Conservation (phyloP, 2,329 filamentous ascomycete genomes). For the Colletotrichum truncatum region DNA sequence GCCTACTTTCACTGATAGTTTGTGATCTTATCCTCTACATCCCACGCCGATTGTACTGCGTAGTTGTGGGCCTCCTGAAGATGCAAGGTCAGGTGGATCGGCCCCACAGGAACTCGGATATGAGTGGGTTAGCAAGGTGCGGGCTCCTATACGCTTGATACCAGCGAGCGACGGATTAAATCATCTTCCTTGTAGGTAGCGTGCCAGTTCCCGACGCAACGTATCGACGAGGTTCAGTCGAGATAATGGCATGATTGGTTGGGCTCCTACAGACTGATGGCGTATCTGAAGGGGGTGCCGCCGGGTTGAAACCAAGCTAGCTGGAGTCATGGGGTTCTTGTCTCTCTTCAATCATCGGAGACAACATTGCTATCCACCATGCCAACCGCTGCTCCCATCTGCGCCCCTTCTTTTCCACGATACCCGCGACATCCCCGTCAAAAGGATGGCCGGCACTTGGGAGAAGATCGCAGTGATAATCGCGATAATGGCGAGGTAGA, state of each 20-base stretch:
- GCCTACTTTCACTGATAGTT: slow-evolving; percentile 8
- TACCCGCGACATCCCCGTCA: slow-evolving; percentile 16
- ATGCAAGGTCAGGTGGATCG: not conserved
- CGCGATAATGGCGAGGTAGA: not conserved
- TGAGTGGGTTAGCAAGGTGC: not conserved
- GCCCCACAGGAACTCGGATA: slow-evolving; percentile 5
- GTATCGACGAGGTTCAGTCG: not conserved
- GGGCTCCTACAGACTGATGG: slow-evolving; percentile 7
- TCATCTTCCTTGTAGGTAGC: slow-evolving; percentile 13
- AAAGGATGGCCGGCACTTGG: slow-evolving; percentile 12
- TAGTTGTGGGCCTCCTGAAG: slow-evolving; percentile 5
- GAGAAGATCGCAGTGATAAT: slow-evolving; percentile 8
- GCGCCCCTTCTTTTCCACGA: not conserved
- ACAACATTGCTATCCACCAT: slow-evolving; percentile 5
- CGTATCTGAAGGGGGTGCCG: slow-evolving; percentile 24
- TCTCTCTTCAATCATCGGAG: slow-evolving; percentile 25
- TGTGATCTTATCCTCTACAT: not conserved
- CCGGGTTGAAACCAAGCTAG: slow-evolving; percentile 27
- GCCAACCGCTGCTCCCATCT: not conserved
- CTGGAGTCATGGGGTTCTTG: slow-evolving; percentile 29
- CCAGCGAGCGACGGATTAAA: slow-evolving; percentile 14
- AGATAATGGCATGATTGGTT: slow-evolving; percentile 9
- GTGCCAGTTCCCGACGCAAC: slow-evolving; percentile 1
- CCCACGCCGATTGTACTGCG: slow-evolving; percentile 21
- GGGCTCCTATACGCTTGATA: not conserved